Percentiles rank a stretch among this genome's conserved stretches.
Conservation (phyloP, 2,329 filamentous ascomycete genomes). For the Paecilomyces sp. region DNA sequence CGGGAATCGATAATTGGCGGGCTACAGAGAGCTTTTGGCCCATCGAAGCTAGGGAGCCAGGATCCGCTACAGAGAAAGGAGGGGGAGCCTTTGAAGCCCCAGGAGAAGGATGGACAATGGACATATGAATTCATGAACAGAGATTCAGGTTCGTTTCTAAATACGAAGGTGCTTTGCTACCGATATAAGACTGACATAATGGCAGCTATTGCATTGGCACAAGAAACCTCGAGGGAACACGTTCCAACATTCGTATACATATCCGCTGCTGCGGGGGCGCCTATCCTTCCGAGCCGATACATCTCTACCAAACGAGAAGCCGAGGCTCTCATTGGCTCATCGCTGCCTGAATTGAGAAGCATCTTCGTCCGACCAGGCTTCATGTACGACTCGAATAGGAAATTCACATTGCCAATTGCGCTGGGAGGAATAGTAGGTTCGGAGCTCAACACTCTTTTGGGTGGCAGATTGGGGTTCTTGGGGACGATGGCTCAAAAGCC, state of each 20-base stretch:
- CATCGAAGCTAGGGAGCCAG: slow-evolving; percentile 53
- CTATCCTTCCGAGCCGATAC: slow-evolving; percentile 76
- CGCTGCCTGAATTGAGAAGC: slow-evolving; percentile 67
- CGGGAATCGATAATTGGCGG: slow-evolving; percentile 74
- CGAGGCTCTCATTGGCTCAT: slow-evolving; percentile 64
- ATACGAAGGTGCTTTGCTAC: not conserved
- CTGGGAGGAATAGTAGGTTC: slow-evolving; percentile 67
- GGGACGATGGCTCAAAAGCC: slow-evolving; percentile 81
- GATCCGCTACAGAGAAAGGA: slow-evolving; percentile 62
- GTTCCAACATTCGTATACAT: slow-evolving; percentile 75
- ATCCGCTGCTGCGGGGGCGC: slow-evolving; percentile 78
- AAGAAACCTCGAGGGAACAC: slow-evolving; percentile 60
- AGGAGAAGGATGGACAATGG: slow-evolving; percentile 65
- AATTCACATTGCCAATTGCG: slow-evolving; percentile 78
- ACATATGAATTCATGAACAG: slow-evolving; percentile 98
- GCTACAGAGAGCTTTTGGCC: slow-evolving; percentile 69
- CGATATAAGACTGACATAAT: slow-evolving; percentile 2
- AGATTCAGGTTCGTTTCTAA: slow-evolving; percentile 52
- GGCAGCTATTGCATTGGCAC: slow-evolving; percentile 72
- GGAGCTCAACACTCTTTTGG: slow-evolving; percentile 68
- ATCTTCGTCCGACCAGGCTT: slow-evolving; percentile 82
- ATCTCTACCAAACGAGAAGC: slow-evolving; percentile 89
- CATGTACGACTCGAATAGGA: slow-evolving; percentile 77
- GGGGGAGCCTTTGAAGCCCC: slow-evolving; percentile 55
- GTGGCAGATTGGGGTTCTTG: slow-evolving; percentile 70